Evolutionary conservation across 306 rosid genomes (phyloP).

Genomic region (Herpetospermum pedunculosum): DNA sequence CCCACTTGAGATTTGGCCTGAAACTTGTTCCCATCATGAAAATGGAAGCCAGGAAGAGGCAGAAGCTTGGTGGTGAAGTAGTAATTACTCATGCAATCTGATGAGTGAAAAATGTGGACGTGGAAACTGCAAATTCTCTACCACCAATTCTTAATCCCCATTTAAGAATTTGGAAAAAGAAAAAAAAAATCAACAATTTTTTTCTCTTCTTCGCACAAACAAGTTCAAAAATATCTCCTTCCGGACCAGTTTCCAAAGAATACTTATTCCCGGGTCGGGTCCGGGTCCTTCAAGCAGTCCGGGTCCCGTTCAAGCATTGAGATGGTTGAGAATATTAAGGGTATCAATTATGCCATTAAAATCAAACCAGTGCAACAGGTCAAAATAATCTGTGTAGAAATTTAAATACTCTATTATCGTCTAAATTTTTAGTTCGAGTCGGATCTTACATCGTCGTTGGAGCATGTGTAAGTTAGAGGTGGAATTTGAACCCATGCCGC

Average conservation of each 20-base stretch:
- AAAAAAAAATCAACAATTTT: not conserved
- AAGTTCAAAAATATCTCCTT: not conserved
- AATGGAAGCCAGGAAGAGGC: constrained; percentile 9
- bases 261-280: not conserved
- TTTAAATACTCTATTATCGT: too few species aligned
- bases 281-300: too few species aligned
- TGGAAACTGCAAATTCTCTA: not conserved
- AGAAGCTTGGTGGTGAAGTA: constrained; percentile 26
- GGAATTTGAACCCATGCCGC: too few species aligned
- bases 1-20: constrained; percentile 40
- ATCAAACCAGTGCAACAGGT: too few species aligned
- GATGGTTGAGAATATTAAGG: too few species aligned
- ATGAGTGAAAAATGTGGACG: constrained; percentile 1
- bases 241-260: not conserved
- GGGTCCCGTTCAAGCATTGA: too few species aligned
- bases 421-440: too few species aligned
- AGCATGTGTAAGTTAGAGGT: too few species aligned
- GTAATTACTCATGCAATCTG: constrained; percentile 23
- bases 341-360: too few species aligned
- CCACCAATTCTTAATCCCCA: constrained; percentile 18
- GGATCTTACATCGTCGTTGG: too few species aligned
- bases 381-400: too few species aligned
- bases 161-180: not conserved
- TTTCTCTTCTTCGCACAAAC: not conserved
- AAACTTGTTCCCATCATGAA: constrained; percentile 56